These are phyloP conservation scores for Aspergillus neoniger DNA, from an alignment of 2,329 filamentous ascomycete genomes.

Conservation along the genomic window DNA sequence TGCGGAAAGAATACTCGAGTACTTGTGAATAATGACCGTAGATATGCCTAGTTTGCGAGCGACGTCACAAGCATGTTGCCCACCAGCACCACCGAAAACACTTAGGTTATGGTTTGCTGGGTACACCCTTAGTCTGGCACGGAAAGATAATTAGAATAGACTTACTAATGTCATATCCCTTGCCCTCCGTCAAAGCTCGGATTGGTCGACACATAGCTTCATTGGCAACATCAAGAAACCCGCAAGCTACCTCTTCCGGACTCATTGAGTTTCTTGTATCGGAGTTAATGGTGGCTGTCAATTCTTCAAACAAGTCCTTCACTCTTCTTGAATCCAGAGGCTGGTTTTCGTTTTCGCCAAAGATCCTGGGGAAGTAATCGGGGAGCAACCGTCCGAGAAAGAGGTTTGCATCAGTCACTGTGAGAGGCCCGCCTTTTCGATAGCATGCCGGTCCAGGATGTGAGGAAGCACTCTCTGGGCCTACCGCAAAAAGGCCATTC, in stretches of 20 bases:
- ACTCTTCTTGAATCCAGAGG: too few relatives aligned
- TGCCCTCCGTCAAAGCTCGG: conserved; percentile 3
- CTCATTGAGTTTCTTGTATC: conserved; percentile 62
- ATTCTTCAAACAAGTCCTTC: conserved; percentile 69
- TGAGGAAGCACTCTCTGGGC: conserved; percentile 83
- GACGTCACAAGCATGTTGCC: conserved; percentile 47
- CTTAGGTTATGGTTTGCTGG: conserved; percentile 27
- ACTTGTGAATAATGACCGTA: conserved; percentile 47
- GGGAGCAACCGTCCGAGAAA: conserved; percentile 80
- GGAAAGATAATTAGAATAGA: too few relatives aligned
- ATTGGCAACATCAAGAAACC: conserved; percentile 86
- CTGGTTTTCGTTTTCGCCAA: conserved; percentile 4
- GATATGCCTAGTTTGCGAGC: conserved; percentile 45
- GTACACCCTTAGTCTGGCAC: conserved; percentile 10
- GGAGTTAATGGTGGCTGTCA: conserved; percentile 74
- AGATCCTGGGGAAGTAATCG: conserved; percentile 77
- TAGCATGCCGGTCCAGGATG: conserved; percentile 91
- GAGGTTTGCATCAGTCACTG: conserved; percentile 91
- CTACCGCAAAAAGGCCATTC: conserved; percentile 85
- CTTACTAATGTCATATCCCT: conserved; percentile 9
- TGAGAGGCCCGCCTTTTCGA: conserved; percentile 82
- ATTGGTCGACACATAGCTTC: conserved; percentile 72
- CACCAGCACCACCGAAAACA: conserved; percentile 38
- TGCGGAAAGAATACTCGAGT: conserved; percentile 46
- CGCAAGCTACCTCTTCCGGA: conserved; percentile 80